phyloP scores from a whole-genome alignment of 164 flowering plant genomes.

The Cinnamomum chago region DNA sequence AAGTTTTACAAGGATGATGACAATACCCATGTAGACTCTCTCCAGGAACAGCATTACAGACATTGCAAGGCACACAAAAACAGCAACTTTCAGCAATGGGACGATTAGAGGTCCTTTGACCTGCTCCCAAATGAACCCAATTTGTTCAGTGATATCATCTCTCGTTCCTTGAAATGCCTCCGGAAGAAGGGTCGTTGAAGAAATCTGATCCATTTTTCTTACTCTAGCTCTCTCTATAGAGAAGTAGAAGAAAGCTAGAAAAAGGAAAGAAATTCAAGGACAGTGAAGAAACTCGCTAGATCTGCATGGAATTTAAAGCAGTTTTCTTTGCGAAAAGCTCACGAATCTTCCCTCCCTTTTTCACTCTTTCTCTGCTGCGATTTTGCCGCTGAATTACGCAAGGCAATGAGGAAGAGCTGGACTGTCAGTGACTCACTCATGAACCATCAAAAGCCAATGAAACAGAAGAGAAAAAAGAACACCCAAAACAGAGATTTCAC shows the following conservation, averaged over 20 bases:
- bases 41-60: conserved; percentile 85
- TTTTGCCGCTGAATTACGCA: conserved; percentile 38
- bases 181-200: conserved; percentile 38
- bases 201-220: conserved; percentile 39
- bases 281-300: conserved; percentile 15
- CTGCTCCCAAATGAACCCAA: conserved; percentile 59
- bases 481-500: not conserved
- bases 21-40: conserved; percentile 86
- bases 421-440: conserved; percentile 29
- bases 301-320: conserved; percentile 22
- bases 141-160: conserved; percentile 49
- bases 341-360: conserved; percentile 22
- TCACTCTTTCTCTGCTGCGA: conserved; percentile 7
- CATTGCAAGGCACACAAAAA: conserved; percentile 59
- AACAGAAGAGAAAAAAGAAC: not conserved
- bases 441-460: not conserved
- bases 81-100: conserved; percentile 48
- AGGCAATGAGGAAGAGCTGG: conserved; percentile 24
- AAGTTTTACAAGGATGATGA: conserved; percentile 65
- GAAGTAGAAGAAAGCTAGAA: conserved; percentile 5
- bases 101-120: conserved; percentile 70
- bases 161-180: conserved; percentile 44
- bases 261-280: not conserved
- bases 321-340: conserved; percentile 18
- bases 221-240: not conserved